Evolutionary conservation across 139 green algal species (phyloP).

Genomic region (Chlamydomonas schloesseri): DNA sequence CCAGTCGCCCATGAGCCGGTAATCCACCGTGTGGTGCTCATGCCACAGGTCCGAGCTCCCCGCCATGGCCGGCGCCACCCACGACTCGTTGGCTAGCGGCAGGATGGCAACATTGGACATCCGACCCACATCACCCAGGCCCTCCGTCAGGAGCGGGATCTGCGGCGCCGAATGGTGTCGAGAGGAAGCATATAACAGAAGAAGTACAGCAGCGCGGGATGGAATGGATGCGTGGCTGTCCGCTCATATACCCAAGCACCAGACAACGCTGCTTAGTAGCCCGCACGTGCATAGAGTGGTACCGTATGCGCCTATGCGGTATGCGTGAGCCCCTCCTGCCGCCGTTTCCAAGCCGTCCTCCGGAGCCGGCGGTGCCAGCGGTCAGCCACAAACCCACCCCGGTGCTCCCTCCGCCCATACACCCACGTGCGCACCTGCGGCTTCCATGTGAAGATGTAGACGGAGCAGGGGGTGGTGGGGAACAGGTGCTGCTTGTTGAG

Average conservation of each 20-base stretch:
- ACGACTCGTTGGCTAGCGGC: background rate
- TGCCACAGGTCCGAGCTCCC: background rate
- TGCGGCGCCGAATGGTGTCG: background rate
- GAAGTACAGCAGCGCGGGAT: too few species aligned
- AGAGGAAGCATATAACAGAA: too few species aligned
- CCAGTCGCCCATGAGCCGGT: background rate
- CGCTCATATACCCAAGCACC: too few species aligned
- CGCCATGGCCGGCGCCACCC: background rate
- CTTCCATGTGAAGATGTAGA: slow-evolving; percentile 14
- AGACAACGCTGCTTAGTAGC: too few species aligned
- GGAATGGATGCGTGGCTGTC: too few species aligned
- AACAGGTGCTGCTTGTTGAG: background rate
- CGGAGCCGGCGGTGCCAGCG: too few species aligned
- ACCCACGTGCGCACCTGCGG: background rate
- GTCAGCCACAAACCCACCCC: too few species aligned
- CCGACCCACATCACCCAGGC: background rate
- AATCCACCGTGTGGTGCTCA: background rate
- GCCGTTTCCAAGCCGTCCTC: too few species aligned
- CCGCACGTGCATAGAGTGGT: too few species aligned
- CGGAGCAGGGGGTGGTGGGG: background rate
- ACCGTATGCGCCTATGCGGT: too few species aligned
- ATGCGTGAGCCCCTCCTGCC: too few species aligned
- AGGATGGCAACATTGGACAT: slow-evolving; percentile 9
- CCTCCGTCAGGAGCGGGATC: background rate
- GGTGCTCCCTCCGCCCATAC: too few species aligned